Evolutionary conservation across 2,329 filamentous ascomycete species (phyloP).

Genomic region (Cladosporium oxysporum): DNA sequence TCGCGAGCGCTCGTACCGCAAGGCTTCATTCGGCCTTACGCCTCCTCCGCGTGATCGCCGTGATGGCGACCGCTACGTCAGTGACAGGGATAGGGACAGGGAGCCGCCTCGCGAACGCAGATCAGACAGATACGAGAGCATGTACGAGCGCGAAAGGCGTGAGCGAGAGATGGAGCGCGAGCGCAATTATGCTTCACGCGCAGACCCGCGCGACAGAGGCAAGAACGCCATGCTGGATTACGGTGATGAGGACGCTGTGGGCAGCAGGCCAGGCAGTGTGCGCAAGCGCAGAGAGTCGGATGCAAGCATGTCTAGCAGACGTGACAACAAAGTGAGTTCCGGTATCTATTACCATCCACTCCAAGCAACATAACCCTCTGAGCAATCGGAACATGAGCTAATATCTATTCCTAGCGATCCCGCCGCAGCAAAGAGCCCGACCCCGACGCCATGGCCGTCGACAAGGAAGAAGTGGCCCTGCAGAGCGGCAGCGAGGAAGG

Average conservation of each 20-base stretch:
- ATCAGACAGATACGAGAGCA: conserved; percentile 44
- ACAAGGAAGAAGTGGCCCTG: conserved; percentile 61
- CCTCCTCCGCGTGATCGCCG: conserved; percentile 36
- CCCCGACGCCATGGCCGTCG: conserved; percentile 24
- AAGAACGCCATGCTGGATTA: conserved; percentile 79
- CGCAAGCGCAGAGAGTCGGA: conserved; percentile 70
- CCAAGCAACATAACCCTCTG: not conserved
- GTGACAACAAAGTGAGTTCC: conserved; percentile 46
- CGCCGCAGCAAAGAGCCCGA: conserved; percentile 28
- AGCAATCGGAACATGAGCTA: conserved; percentile 4
- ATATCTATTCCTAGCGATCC: conserved; percentile 26
- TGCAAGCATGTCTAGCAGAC: conserved; percentile 43
- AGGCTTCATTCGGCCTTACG: conserved; percentile 51
- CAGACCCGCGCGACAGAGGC: conserved; percentile 75
- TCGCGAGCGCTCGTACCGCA: conserved; percentile 89
- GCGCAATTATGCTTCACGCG: conserved; percentile 77
- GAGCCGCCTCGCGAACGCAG: conserved; percentile 26
- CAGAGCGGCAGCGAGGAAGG: conserved; percentile 94
- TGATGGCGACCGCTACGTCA: conserved; percentile 36
- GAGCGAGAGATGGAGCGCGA: conserved; percentile 90
- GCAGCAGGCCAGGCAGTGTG: conserved; percentile 55
- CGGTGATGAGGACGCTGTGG: conserved; percentile 64
- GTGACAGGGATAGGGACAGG: conserved; percentile 28
- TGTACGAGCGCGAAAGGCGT: conserved; percentile 81
- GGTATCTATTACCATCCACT: not conserved